Evolutionary conservation across 306 rosid genomes (phyloP).

Genomic region (Gleditsia sinensis): DNA sequence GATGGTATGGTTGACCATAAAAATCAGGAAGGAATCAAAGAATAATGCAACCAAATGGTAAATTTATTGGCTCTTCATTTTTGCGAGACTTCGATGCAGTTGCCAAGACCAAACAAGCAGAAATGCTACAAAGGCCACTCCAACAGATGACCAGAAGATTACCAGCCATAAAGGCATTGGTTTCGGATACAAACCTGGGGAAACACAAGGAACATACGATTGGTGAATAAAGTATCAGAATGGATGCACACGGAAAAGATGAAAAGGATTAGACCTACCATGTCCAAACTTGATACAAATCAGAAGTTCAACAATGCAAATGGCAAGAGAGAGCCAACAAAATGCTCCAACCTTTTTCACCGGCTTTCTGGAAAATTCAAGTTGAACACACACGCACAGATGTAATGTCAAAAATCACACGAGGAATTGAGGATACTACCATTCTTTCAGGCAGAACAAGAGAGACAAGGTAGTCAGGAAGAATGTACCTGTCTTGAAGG

Average conservation of each 20-base stretch:
- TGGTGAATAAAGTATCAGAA: neutral
- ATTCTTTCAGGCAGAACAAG: slow-evolving; percentile 1
- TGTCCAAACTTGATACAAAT: slow-evolving; percentile 96
- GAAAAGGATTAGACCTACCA: slow-evolving; percentile 47
- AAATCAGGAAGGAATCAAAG: slow-evolving; percentile 65
- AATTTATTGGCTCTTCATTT: slow-evolving; percentile 66
- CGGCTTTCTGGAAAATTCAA: slow-evolving; percentile 62
- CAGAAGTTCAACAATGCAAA: slow-evolving; percentile 93
- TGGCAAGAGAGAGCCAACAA: slow-evolving; percentile 98
- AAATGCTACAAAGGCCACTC: slow-evolving; percentile 55
- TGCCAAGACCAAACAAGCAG: slow-evolving; percentile 84
- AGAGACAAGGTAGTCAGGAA: slow-evolving; percentile 43
- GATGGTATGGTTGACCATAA: slow-evolving; percentile 48
- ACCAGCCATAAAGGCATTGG: slow-evolving; percentile 88
- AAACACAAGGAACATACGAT: slow-evolving; percentile 18
- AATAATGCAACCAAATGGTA: slow-evolving; percentile 42
- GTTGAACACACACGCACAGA: neutral
- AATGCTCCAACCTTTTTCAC: slow-evolving; percentile 96
- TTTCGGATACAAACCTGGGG: slow-evolving; percentile 85
- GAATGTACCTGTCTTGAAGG: slow-evolving; percentile 89
- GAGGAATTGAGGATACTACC: neutral
- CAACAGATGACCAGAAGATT: slow-evolving; percentile 66
- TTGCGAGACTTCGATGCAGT: slow-evolving; percentile 56
- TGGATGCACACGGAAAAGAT: neutral
- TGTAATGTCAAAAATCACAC: neutral